These are phyloP conservation scores for Austroboletus eburneus DNA, from an alignment of 768 basidiomycete genomes.

Conservation along the genomic window DNA sequence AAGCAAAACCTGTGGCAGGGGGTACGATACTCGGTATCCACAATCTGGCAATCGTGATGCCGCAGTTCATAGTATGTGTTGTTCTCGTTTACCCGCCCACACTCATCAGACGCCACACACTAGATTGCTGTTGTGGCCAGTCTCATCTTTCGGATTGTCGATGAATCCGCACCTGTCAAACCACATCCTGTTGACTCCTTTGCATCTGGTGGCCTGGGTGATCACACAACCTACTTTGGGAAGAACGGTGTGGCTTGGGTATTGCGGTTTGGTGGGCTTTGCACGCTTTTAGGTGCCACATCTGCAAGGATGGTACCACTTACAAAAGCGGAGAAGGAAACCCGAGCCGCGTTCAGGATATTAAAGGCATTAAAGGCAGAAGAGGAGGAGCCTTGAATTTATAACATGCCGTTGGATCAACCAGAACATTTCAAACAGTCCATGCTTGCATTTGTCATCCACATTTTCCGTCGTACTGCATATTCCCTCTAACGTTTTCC, in stretches of 20 bases:
- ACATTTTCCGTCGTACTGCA: constrained; percentile 1
- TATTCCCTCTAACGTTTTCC: constrained; percentile 4
- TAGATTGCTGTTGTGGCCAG: constrained; percentile 86
- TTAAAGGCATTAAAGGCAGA: constrained; percentile 74
- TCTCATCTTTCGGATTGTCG: constrained; percentile 78
- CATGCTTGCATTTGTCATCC: constrained; percentile 15
- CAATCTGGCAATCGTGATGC: constrained; percentile 92
- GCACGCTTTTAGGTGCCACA: constrained; percentile 74
- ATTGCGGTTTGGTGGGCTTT: constrained; percentile 85
- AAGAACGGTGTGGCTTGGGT: constrained; percentile 95
- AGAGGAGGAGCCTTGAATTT: constrained; percentile 40
- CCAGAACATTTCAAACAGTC: background rate
- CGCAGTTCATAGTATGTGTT: constrained; percentile 81
- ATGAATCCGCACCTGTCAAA: constrained; percentile 35
- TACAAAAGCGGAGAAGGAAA: constrained; percentile 88
- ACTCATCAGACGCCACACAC: too few species aligned
- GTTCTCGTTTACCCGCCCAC: background rate
- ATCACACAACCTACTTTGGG: constrained; percentile 60
- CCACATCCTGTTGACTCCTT: constrained; percentile 27
- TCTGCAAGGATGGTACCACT: constrained; percentile 81
- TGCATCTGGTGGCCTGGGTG: constrained; percentile 29
- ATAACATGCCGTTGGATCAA: background rate
- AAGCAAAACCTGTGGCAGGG: constrained; percentile 59
- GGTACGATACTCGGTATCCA: constrained; percentile 94
- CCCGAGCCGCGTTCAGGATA: constrained; percentile 74